Percentiles rank a stretch among this genome's conserved stretches.
phyloP scores from a whole-genome alignment of 2,329 filamentous ascomycete genomes.

The Colletotrichum sp. region DNA sequence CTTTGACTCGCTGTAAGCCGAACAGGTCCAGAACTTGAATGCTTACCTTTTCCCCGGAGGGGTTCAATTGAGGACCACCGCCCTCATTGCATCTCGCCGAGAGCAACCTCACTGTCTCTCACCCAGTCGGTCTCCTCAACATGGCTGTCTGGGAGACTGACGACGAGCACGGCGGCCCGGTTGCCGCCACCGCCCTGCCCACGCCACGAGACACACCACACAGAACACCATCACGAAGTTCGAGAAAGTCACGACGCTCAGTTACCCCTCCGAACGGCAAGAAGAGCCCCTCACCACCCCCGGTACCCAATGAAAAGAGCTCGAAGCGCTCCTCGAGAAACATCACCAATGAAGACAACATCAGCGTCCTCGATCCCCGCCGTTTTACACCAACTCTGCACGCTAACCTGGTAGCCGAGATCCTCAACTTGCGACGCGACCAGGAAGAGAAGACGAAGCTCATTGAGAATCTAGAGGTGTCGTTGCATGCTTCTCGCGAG shows the following conservation, averaged over 20 bases:
- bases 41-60: conserved; percentile 4
- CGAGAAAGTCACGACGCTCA: conserved; percentile 68
- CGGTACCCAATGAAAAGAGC: conserved; percentile 45
- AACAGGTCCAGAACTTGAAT: conserved; percentile 1
- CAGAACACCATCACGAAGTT: conserved; percentile 70
- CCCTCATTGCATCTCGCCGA: not conserved
- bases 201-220: conserved; percentile 76
- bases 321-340: conserved; percentile 63
- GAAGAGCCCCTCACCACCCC: conserved; percentile 64
- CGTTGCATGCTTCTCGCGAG: conserved; percentile 71
- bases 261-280: conserved; percentile 62
- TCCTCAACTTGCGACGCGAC: conserved; percentile 83
- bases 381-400: conserved; percentile 95
- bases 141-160: conserved; percentile 69
- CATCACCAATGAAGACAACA: conserved; percentile 68
- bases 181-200: conserved; percentile 63
- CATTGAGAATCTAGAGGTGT: conserved; percentile 84
- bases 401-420: conserved; percentile 93
- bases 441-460: conserved; percentile 87
- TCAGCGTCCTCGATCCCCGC: conserved; percentile 82
- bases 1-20: conserved; percentile 2
- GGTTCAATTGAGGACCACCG: conserved; percentile 15
- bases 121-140: conserved; percentile 20
- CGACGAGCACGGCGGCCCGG: conserved; percentile 63
- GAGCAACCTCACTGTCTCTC: not conserved